Conservation (phyloP, 2,329 filamentous ascomycete genomes). For the Hypoxylon sp. region DNA sequence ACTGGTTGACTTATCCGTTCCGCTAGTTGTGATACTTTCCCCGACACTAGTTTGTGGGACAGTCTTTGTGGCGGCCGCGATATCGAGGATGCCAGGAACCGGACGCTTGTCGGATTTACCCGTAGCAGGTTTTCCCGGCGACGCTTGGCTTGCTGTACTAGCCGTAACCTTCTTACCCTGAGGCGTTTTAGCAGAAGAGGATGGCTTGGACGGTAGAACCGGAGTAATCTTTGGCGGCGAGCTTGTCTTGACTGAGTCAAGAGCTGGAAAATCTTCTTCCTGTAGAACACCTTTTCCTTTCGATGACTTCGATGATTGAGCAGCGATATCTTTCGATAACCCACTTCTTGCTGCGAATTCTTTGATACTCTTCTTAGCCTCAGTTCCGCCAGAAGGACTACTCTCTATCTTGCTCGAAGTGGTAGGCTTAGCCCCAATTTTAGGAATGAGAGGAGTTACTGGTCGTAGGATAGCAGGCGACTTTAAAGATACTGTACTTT, state of each 20-base stretch:
- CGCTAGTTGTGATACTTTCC: conserved; percentile 34
- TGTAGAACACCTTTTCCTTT: conserved; percentile 62
- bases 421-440: conserved; percentile 51
- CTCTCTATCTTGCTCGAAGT: conserved; percentile 44
- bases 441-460: conserved; percentile 52
- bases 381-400: conserved; percentile 37
- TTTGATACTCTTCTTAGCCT: conserved; percentile 63
- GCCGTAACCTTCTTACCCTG: conserved; percentile 51
- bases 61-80: conserved; percentile 64
- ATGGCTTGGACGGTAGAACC: conserved; percentile 53
- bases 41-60: conserved; percentile 43
- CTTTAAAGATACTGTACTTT: conserved; percentile 33
- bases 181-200: conserved; percentile 51
- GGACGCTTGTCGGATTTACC: conserved; percentile 58
- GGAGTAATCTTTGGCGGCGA: conserved; percentile 55
- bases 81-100: conserved; percentile 63
- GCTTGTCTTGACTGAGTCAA: conserved; percentile 63
- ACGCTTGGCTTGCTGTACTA: conserved; percentile 46
- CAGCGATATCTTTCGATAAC: conserved; percentile 63
- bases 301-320: conserved; percentile 57
- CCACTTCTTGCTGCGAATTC: conserved; percentile 63
- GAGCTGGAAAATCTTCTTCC: conserved; percentile 75
- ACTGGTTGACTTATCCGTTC: conserved; percentile 53
- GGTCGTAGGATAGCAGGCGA: conserved; percentile 52
- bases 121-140: conserved; percentile 50